Conservation (phyloP, 345 rosid species). For the Salix viminalis region DNA sequence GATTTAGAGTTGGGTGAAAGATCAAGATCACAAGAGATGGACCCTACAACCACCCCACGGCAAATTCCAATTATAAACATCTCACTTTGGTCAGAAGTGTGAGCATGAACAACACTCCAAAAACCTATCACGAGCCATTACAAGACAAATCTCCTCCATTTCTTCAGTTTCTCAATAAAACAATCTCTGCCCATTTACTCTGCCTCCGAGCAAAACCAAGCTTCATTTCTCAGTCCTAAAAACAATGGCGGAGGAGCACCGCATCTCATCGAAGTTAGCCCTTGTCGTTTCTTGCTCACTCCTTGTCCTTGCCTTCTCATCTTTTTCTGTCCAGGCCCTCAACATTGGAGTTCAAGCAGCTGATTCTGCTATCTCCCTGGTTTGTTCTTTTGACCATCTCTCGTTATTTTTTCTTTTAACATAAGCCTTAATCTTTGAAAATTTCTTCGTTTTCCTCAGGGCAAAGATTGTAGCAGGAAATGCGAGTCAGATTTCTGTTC, state of each 20-base stretch:
- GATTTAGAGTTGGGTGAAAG: neutral
- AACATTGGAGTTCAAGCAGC: slow-evolving; percentile 63
- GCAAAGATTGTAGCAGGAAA: slow-evolving; percentile 74
- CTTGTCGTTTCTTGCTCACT: slow-evolving; percentile 9
- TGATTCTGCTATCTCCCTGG: slow-evolving; percentile 49
- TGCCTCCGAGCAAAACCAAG: slow-evolving; percentile 15
- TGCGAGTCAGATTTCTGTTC: slow-evolving; percentile 84
- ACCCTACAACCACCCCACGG: slow-evolving; percentile 12
- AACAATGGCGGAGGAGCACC: slow-evolving; percentile 16
- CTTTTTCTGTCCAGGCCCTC: slow-evolving; percentile 42
- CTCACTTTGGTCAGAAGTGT: neutral
- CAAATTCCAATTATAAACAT: neutral
- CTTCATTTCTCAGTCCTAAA: neutral
- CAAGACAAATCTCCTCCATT: slow-evolving; percentile 26
- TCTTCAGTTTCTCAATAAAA: neutral
- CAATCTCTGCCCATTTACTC: neutral
- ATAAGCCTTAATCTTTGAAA: neutral
- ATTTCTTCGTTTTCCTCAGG: slow-evolving; percentile 29
- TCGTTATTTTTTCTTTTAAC: neutral
- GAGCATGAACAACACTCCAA: slow-evolving; percentile 31
- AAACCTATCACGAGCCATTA: slow-evolving; percentile 40
- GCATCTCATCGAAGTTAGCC: slow-evolving; percentile 19
- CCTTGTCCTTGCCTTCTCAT: slow-evolving; percentile 16
- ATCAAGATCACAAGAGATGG: slow-evolving; percentile 17
- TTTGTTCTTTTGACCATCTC: slow-evolving; percentile 12